Base-by-base conservation (phyloP, 495 filamentous ascomycete genomes). In the Xylaria scruposa region DNA sequence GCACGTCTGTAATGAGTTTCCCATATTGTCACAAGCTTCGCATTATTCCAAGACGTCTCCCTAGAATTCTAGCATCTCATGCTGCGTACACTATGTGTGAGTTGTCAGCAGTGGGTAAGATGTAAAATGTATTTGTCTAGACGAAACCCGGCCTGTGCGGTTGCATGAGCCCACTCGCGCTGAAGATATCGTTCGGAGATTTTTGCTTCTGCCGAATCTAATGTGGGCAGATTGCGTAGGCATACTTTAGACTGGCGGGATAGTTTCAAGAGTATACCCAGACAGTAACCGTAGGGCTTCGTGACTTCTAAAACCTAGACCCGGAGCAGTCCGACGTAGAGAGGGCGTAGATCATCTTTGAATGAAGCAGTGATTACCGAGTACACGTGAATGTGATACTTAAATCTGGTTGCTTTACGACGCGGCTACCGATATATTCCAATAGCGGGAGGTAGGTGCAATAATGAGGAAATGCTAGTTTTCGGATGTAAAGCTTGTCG, bases 171-270 rank as follows among this genome's bases (percentile, higher is more conserved):
- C 47, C 49, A 33, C 33, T 51, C 21, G n/a, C 24, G 36, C 49
- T 36, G 36, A 67, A 56, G 38, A 56, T 36, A 54, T 67, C 13
- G 36, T 42, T 67, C 65, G 49, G 65, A 54, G 64, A 67, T 54
- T 67, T 67, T 47, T 12, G 47, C 31, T 38, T 67, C 33, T 54
- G 65, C 65, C 65, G 65, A 67, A 42, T 67, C 49, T 29, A 31
- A 67, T 67, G 65, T 49, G 36, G 47, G 65, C 49, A 19, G 47
- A 10, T 56, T 67, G 33, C 65, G 56, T 56, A 51, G 65, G 49
- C 47, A 21, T 36, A 38, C 13, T 67, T 36, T n/a, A 54, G 19
- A 56, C 49, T 42, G 46, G 65, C 49, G 65, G 42, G 33, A 56
- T 42, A 33, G 65, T 49, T 26, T 42, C 33, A 67, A 40, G n/a